Evolutionary conservation across 1,284 basidiomycete species (phyloP).

Genomic region (Tilletiopsis washingtonensis): DNA sequence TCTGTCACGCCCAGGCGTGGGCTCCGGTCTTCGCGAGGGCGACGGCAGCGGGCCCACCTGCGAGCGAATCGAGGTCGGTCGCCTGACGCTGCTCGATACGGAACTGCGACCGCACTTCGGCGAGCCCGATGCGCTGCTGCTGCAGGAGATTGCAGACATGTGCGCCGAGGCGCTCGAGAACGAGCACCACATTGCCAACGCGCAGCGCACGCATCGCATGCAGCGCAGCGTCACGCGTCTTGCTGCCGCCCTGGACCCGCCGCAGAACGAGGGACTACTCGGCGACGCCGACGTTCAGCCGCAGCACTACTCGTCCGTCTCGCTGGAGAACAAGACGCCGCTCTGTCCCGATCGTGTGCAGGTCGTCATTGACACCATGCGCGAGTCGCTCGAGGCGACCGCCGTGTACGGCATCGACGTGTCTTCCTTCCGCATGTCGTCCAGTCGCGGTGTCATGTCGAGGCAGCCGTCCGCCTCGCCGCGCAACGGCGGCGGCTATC

Average conservation of each 20-base stretch:
- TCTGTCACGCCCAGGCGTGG: too few relatives aligned
- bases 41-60: conserved; percentile 8
- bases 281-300: too few relatives aligned
- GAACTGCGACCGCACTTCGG: conserved; percentile 18
- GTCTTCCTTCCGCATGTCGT: not conserved
- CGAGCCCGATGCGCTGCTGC: conserved; percentile 20
- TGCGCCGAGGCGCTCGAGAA: conserved; percentile 26
- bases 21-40: conserved; percentile 10
- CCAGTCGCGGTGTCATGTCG: not conserved
- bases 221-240: not conserved
- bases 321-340: not conserved
- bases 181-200: conserved; percentile 12
- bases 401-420: not conserved
- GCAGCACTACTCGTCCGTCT: not conserved
- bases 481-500: not conserved
- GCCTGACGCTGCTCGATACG: conserved; percentile 24
- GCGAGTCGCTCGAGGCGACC: not conserved
- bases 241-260: too few relatives aligned
- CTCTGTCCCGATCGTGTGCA: not conserved
- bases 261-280: not conserved
- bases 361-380: too few relatives aligned
- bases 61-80: conserved; percentile 18
- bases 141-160: conserved; percentile 25
- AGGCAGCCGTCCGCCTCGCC: not conserved
- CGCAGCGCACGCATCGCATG: not conserved